Percentiles rank a stretch among this genome's conserved stretches.
Conservation (phyloP, 2,329 filamentous ascomycete genomes). For the Fusarium xyrophilum region DNA sequence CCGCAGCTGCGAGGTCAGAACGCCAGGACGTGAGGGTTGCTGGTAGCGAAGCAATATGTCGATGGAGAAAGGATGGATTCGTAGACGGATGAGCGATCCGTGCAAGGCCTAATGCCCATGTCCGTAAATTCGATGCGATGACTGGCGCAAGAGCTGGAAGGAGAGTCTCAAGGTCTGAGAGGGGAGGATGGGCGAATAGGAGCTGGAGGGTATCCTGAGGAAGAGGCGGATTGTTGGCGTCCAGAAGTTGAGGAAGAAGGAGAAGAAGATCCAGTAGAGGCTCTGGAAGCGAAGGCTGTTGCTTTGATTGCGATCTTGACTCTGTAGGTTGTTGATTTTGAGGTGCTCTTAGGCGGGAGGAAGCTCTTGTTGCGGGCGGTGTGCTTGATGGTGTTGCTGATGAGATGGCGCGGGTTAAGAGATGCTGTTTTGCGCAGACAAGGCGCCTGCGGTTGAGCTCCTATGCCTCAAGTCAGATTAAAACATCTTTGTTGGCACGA, state of each 20-base stretch:
- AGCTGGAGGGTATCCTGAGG: slow-evolving; percentile 49
- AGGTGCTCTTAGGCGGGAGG: slow-evolving; percentile 39
- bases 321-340: slow-evolving; percentile 31
- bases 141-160: slow-evolving; percentile 57
- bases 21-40: slow-evolving; percentile 49
- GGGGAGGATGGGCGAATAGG: slow-evolving; percentile 58
- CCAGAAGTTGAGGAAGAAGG: slow-evolving; percentile 59
- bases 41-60: slow-evolving; percentile 59
- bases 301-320: slow-evolving; percentile 30
- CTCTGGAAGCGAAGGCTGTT: slow-evolving; percentile 46
- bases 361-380: slow-evolving; percentile 32
- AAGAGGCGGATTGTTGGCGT: slow-evolving; percentile 45
- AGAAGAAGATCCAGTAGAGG: slow-evolving; percentile 62
- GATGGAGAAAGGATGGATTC: slow-evolving; percentile 65
- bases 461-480: slow-evolving; percentile 43
- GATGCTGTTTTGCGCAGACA: slow-evolving; percentile 55
- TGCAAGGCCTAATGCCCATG: slow-evolving; percentile 56
- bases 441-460: slow-evolving; percentile 59
- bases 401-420: slow-evolving; percentile 59
- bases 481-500: background rate
- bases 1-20: slow-evolving; percentile 42
- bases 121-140: slow-evolving; percentile 58
- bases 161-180: slow-evolving; percentile 55
- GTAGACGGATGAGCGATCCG: slow-evolving; percentile 58
- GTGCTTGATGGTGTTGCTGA: slow-evolving; percentile 49